phyloP scores from a whole-genome alignment of 176 grass and related monocot genomes.

The Lolium multiflorum region DNA sequence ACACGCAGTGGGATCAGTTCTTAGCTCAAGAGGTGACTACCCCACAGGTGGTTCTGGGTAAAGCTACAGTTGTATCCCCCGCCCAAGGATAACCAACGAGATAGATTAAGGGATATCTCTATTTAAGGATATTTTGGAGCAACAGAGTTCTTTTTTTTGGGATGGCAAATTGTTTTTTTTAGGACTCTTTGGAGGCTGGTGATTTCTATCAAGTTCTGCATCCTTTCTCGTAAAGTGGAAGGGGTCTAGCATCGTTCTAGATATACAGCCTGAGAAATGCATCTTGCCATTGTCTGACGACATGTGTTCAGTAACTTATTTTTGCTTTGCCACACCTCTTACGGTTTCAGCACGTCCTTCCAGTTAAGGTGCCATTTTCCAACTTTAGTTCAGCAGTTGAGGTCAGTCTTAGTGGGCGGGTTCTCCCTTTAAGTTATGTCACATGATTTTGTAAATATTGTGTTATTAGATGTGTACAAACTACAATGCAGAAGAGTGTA shows the following conservation, averaged over 20 bases:
- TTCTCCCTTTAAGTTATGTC: neutral
- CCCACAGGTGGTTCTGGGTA: conserved; percentile 32
- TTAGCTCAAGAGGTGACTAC: conserved; percentile 59
- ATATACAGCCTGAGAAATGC: neutral
- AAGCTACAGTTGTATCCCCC: conserved; percentile 41
- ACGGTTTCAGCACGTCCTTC: neutral
- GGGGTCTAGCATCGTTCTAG: neutral
- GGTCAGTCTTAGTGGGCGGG: neutral
- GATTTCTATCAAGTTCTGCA: neutral
- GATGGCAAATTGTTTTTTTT: neutral
- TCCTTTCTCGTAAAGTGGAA: neutral
- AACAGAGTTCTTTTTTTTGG: conserved; percentile 14
- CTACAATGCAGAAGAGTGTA: conserved; percentile 5
- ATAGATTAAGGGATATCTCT: no score
- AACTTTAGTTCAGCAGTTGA: neutral
- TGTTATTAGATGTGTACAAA: conserved; percentile 7
- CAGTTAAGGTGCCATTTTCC: neutral
- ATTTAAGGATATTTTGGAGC: conserved; percentile 9
- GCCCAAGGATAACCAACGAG: conserved; percentile 32
- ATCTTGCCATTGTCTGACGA: conserved; percentile 1
- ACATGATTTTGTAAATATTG: conserved; percentile 33
- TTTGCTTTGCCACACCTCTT: neutral
- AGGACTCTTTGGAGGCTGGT: conserved; percentile 6
- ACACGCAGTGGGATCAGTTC: conserved; percentile 68
- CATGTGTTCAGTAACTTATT: conserved; percentile 16